Base-by-base conservation (phyloP, 495 filamentous ascomycete species). In the Jackrogersella multiformis region DNA sequence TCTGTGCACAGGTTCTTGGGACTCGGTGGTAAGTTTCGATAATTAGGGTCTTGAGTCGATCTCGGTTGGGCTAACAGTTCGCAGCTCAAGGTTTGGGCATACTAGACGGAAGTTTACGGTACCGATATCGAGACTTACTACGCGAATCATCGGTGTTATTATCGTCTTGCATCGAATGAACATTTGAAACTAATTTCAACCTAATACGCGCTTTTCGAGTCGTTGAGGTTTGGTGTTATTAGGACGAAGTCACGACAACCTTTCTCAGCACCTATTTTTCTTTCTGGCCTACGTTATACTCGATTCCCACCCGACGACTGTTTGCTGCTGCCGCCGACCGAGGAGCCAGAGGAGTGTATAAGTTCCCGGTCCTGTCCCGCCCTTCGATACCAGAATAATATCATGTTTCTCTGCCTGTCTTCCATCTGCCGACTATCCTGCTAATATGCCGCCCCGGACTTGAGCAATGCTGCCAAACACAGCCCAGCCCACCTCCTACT, bases 1-100 rank as follows among this genome's bases (percentile, higher is more conserved):
- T 82, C 85, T 99, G 83, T 98, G 95, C 85, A 99, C 95, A 72
- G 95, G 95, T 81, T 99, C 95, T 70, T 99, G 95, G 95, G 95
- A 99, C 81, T 97, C 96, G 70, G 85, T 96, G 79, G 95, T 99
- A 89, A 82, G 93, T 85, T 32, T 20, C 48, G 8, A 28, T 60
- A 4, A 5, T 42, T 44, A 10, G 26, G 12, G 9, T 12, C 20
- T 23, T 60, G 15, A n/a, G 18, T 24, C 5, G 21, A 8, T 2
- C 16, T 10, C 6, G 38, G 36, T 30, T 30, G 34, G 42, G 45
- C 76, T 81, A 63, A 81, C 70, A 56, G 59, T 21, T 23, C 42
- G 73, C 66, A 94, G 91, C 90, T 94, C 83, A 93, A 92, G 85
- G 87, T 94, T 74, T 94, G 91, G 91, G 91, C 91, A 65, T 91